These are phyloP conservation scores for Nyssa sinensis DNA, from an alignment of 148 eudicot genomes.

Conservation along the genomic window DNA sequence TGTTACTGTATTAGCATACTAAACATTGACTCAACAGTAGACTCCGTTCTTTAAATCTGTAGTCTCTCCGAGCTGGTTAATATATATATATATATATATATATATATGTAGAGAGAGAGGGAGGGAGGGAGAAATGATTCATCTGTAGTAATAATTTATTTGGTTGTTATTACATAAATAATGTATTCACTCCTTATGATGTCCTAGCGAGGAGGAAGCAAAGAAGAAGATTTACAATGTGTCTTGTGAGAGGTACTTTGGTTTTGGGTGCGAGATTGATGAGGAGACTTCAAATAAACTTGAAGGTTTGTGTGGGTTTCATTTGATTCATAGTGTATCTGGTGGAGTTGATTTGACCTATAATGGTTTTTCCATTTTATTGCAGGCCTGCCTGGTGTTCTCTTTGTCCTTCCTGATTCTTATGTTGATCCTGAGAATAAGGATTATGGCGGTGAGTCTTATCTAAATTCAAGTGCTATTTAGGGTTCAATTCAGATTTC, in stretches of 20 bases:
- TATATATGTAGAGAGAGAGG: no score
- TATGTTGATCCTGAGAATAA: slow-evolving; percentile 77
- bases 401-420: slow-evolving; percentile 77
- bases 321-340: neutral
- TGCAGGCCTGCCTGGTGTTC: slow-evolving; percentile 66
- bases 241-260: slow-evolving; percentile 60
- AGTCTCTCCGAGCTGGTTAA: no score
- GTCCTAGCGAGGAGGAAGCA: slow-evolving; percentile 79
- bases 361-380: neutral
- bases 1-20: no score
- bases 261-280: slow-evolving; percentile 46
- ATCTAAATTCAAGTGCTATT: neutral
- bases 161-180: neutral
- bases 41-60: no score
- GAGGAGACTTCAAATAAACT: slow-evolving; percentile 95
- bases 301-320: slow-evolving; percentile 45
- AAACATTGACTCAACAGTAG: no score
- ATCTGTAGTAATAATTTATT: no score
- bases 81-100: no score
- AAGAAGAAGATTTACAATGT: slow-evolving; percentile 89
- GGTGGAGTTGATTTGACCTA: no score
- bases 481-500: no score
- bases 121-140: no score
- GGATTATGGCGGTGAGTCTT: slow-evolving; percentile 68
- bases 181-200: slow-evolving; percentile 5